Conservation (phyloP, 2,329 filamentous ascomycete species). For the Sclerotinia borealis region DNA sequence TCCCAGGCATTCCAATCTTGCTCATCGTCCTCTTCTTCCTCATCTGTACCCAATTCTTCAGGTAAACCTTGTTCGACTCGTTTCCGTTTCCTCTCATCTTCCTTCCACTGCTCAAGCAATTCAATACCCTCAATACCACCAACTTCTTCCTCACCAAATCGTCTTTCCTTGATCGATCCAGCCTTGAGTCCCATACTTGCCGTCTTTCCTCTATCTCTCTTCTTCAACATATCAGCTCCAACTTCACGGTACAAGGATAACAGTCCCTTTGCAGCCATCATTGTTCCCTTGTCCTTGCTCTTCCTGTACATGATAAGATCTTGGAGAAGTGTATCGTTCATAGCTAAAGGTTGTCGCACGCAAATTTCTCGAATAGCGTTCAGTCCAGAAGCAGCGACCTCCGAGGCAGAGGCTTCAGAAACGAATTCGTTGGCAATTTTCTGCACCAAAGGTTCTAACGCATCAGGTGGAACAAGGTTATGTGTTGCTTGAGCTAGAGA, state of each 20-base stretch:
- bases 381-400: constrained; percentile 85
- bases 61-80: constrained; percentile 61
- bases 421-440: constrained; percentile 99
- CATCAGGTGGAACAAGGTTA: constrained; percentile 85
- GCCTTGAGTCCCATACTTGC: constrained; percentile 75
- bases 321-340: constrained; percentile 92
- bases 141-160: constrained; percentile 74
- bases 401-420: constrained; percentile 82
- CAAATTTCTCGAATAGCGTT: constrained; percentile 96
- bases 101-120: constrained; percentile 86
- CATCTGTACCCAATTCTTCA: constrained; percentile 54
- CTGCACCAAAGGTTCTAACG: constrained; percentile 79
- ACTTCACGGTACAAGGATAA: constrained; percentile 88
- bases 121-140: constrained; percentile 91
- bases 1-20: constrained; percentile 31
- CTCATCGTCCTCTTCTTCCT: constrained; percentile 43
- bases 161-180: constrained; percentile 68
- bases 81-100: constrained; percentile 74
- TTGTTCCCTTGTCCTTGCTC: constrained; percentile 97
- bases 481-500: constrained; percentile 90
- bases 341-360: constrained; percentile 85
- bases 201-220: constrained; percentile 85
- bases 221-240: constrained; percentile 80
- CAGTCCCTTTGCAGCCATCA: constrained; percentile 94
- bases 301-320: constrained; percentile 94